phyloP scores from a whole-genome alignment of 768 basidiomycete genomes.

The Cystoderma amianthinum region DNA sequence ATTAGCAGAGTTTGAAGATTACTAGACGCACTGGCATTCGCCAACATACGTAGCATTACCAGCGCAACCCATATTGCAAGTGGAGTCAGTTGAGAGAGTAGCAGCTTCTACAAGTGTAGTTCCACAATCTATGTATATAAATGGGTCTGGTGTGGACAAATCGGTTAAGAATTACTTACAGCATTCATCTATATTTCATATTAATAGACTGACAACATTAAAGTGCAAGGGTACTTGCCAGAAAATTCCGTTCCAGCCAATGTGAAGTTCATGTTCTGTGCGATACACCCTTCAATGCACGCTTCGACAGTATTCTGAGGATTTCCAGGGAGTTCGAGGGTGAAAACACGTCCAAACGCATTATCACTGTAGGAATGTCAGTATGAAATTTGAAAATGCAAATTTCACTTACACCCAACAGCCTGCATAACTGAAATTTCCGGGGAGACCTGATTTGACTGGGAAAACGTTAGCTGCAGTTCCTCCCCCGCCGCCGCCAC shows the following conservation, averaged over 20 bases:
- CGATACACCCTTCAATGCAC: constrained; percentile 55
- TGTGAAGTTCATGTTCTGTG: constrained; percentile 50
- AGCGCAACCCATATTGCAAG: constrained; percentile 70
- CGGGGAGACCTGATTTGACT: constrained; percentile 45
- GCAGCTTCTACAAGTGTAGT: constrained; percentile 59
- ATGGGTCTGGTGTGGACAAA: background rate
- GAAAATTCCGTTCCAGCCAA: constrained; percentile 68
- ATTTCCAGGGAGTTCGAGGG: constrained; percentile 14
- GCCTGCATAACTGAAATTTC: constrained; percentile 50
- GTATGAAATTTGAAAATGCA: background rate
- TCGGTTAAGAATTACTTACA: constrained; percentile 25
- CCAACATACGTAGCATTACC: constrained; percentile 55
- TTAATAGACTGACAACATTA: background rate
- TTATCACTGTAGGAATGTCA: constrained; percentile 39
- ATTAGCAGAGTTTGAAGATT: constrained; percentile 1
- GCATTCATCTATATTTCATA: constrained; percentile 25
- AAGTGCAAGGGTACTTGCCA: constrained; percentile 25
- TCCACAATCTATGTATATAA: constrained; percentile 52
- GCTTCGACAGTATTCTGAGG: constrained; percentile 44
- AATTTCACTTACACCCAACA: constrained; percentile 53
- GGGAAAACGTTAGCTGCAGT: constrained; percentile 27
- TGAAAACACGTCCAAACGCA: constrained; percentile 55
- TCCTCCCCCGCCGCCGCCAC: constrained; percentile 25
- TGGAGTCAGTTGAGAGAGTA: constrained; percentile 32
- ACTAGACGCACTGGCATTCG: constrained; percentile 4